Evolutionary conservation across 1,284 basidiomycete genomes (phyloP), one percentile per base, ranked within the genome.

Genomic region (Cutaneotrichosporon sp.): DNA sequence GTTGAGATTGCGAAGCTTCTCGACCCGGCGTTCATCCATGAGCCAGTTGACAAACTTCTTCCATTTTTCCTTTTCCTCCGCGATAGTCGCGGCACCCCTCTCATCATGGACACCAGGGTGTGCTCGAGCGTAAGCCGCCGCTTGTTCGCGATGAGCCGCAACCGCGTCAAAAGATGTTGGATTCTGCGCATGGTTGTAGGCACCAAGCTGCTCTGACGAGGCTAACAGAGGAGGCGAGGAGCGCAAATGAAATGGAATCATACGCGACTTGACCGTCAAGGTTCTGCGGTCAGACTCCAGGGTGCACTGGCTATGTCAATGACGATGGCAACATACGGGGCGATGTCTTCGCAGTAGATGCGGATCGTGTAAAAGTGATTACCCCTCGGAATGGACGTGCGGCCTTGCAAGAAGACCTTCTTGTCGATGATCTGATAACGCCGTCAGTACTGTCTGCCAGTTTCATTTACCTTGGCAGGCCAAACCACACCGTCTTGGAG

Each of bases 11-110:
- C 72, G 60, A 8, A 73, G 53, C 45, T 73, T 73, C 51, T 73
- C 72, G 8, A 67, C 53, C 1, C 72, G 55, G 12, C 72, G 54
- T 43, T 73, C 72, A 46, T 68, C 64, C 70, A 70, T 70, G 20
- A 72, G 65, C 72, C 72, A 73, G 49, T 68, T 70, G 49, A 71
- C 67, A n/a, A 63, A 59, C 47, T 56, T 60, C 40, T 68, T 69
- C 72, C 72, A 73, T 23, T 43, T 48, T 15, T 68, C 69, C 57
- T 71, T 73, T 26, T 70, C 65, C 5, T 49, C 59, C 41, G 65
- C 64, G 30, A 63, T 45, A 22, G 40, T 45, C 9, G 51, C 48
- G n/a, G 51, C 10, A 7, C 33, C 17, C 2, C 23, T 33, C 7
- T 55, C 51, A 9, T 64, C 59, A 9, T 60, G 58, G 1, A 66